Conservation (phyloP, 768 basidiomycete genomes). For the Pleurotus eryngii region DNA sequence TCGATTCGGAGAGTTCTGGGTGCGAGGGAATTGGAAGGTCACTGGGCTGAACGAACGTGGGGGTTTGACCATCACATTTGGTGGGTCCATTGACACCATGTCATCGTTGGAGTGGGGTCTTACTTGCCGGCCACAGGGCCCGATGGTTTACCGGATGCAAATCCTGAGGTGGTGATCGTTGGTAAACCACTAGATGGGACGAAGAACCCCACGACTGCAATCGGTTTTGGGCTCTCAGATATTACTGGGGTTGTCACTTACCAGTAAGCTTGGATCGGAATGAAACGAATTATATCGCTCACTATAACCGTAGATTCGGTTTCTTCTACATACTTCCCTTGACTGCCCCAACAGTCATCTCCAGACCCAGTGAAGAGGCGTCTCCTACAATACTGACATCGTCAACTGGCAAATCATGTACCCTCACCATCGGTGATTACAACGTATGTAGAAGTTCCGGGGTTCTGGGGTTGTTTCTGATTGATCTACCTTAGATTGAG, state of each 20-base stretch:
- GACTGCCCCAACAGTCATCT: slow-evolving; percentile 47
- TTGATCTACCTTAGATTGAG: slow-evolving; percentile 38
- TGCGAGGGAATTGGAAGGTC: slow-evolving; percentile 52
- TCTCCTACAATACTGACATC: slow-evolving; percentile 38
- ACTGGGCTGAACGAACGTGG: slow-evolving; percentile 55
- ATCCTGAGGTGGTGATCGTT: slow-evolving; percentile 55
- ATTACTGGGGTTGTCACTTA: slow-evolving; percentile 56
- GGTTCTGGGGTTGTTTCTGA: background rate
- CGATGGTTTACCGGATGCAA: slow-evolving; percentile 50
- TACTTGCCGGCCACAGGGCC: slow-evolving; percentile 28
- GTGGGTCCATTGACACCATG: slow-evolving; percentile 20
- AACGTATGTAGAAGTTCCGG: slow-evolving; percentile 34
- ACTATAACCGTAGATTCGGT: slow-evolving; percentile 31
- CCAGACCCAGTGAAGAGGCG: slow-evolving; percentile 29
- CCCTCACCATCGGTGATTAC: slow-evolving; percentile 56
- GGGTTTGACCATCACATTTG: slow-evolving; percentile 48
- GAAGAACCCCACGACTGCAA: slow-evolving; percentile 42
- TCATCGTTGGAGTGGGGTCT: no score
- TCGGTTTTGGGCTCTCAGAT: slow-evolving; percentile 44
- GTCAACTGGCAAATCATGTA: slow-evolving; percentile 31
- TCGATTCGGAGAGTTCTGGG: slow-evolving; percentile 56
- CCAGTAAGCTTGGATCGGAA: slow-evolving; percentile 32
- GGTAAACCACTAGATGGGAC: slow-evolving; percentile 53
- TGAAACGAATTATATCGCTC: background rate
- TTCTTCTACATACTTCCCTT: slow-evolving; percentile 57